Conservation (phyloP, 139 green algal species). For the Yamagishiella unicocca region DNA sequence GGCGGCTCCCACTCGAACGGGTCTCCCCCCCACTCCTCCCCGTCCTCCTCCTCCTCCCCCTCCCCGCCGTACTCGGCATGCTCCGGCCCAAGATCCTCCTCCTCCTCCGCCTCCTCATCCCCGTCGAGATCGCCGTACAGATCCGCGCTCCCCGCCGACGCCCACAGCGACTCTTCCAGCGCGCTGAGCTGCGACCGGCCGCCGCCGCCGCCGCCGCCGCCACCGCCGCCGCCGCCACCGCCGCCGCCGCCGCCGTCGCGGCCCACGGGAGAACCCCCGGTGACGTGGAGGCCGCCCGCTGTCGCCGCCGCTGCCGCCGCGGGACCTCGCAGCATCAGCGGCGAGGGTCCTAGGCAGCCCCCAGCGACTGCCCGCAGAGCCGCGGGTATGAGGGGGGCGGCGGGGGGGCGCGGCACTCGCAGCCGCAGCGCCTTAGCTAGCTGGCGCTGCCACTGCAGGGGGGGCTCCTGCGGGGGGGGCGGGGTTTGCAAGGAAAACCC, state of each 20-base stretch:
- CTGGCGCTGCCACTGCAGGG: slow-evolving; percentile 30
- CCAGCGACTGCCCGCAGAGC: slow-evolving; percentile 27
- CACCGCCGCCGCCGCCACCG: neutral
- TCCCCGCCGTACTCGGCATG: neutral
- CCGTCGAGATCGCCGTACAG: neutral
- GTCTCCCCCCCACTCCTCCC: neutral
- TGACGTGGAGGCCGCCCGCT: neutral
- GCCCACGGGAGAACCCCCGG: neutral
- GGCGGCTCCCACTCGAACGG: neutral
- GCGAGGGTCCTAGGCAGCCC: slow-evolving; percentile 27
- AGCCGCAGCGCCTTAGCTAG: slow-evolving; percentile 25
- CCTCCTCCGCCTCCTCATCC: neutral
- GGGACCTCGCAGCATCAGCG: neutral
- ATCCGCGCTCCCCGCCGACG: neutral
- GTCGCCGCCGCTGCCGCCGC: neutral
- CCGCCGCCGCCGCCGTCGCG: neutral
- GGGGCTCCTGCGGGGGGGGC: slow-evolving; percentile 13
- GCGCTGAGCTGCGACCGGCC: neutral
- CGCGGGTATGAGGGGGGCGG: neutral
- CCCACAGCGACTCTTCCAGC: slow-evolving; percentile 13
- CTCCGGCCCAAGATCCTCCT: neutral
- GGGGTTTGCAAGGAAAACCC: no score
- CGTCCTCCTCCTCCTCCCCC: slow-evolving; percentile 1
- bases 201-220: neutral
- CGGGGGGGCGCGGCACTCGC: slow-evolving; percentile 11